A percentile compares a stretch with the other conserved stretches of the same genome.
These are phyloP conservation scores for Phyllosticta ampelicida DNA, from an alignment of 2,329 filamentous ascomycete genomes.

Conservation along the genomic window DNA sequence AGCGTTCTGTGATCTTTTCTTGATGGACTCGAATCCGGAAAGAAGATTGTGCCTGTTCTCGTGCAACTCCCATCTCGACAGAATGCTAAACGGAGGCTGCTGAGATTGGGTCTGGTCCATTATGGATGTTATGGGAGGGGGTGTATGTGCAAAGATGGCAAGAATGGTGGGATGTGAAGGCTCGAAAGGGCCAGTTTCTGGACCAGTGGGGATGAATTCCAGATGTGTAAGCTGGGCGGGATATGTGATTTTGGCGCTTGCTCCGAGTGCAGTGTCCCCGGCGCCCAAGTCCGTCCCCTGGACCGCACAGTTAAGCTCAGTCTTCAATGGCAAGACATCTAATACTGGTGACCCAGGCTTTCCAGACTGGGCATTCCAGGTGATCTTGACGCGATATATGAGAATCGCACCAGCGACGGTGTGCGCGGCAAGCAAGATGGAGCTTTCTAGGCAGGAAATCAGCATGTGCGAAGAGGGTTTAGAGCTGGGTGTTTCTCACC, in stretches of 20 bases:
- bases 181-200: constrained; percentile 46
- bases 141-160: constrained; percentile 57
- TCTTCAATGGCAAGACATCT: constrained; percentile 19
- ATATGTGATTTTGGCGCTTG: constrained; percentile 18
- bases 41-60: constrained; percentile 54
- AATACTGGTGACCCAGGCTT: constrained; percentile 29
- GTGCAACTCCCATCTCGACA: constrained; percentile 72
- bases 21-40: constrained; percentile 61
- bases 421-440: constrained; percentile 54
- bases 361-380: constrained; percentile 60
- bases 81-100: constrained; percentile 58
- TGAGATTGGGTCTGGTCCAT: constrained; percentile 43
- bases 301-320: constrained; percentile 24
- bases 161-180: constrained; percentile 52
- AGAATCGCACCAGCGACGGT: constrained; percentile 63
- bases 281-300: constrained; percentile 14
- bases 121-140: constrained; percentile 19
- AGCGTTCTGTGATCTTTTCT: constrained; percentile 42
- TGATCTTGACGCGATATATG: constrained; percentile 60
- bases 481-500: constrained; percentile 37
- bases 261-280: constrained; percentile 17
- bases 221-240: constrained; percentile 53
- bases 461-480: not conserved
- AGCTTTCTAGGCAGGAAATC: constrained; percentile 25
- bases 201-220: constrained; percentile 57